Evolutionary conservation across 495 filamentous ascomycete genomes (phyloP).

Genomic region (Aspergillus kassunensis): DNA sequence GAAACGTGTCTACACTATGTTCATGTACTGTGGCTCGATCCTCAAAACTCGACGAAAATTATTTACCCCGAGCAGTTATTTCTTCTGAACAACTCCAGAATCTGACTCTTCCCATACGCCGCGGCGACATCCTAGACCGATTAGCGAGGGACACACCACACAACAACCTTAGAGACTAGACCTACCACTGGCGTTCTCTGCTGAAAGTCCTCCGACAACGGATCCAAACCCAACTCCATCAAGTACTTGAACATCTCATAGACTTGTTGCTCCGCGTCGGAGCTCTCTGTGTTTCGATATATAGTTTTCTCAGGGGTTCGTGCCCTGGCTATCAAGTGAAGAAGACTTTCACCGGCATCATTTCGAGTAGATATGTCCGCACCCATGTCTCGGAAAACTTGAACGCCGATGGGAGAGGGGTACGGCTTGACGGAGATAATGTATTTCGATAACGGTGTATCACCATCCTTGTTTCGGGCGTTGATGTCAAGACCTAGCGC

Average conservation of each 20-base stretch:
- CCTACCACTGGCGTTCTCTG: not conserved
- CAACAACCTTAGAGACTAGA: not conserved
- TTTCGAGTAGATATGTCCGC: not conserved
- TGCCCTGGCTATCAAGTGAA: not conserved
- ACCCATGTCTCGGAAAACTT: not conserved
- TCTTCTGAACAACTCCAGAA: constrained; percentile 7
- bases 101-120: constrained; percentile 1
- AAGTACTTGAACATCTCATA: not conserved
- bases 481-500: not conserved
- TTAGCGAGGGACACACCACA: not conserved
- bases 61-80: too few species aligned
- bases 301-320: not conserved
- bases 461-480: constrained; percentile 2
- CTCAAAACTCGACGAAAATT: too few species aligned
- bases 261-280: too few species aligned
- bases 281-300: not conserved
- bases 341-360: not conserved
- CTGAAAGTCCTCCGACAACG: constrained; percentile 1
- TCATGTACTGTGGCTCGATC: too few species aligned
- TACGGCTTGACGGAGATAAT: not conserved
- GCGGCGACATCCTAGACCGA: constrained; percentile 5
- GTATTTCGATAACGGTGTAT: not conserved
- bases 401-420: not conserved
- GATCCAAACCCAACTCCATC: constrained; percentile 6
- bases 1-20: too few species aligned